These are phyloP conservation scores for Serendipita sp. DNA, from an alignment of 768 basidiomycete genomes.

Conservation along the genomic window DNA sequence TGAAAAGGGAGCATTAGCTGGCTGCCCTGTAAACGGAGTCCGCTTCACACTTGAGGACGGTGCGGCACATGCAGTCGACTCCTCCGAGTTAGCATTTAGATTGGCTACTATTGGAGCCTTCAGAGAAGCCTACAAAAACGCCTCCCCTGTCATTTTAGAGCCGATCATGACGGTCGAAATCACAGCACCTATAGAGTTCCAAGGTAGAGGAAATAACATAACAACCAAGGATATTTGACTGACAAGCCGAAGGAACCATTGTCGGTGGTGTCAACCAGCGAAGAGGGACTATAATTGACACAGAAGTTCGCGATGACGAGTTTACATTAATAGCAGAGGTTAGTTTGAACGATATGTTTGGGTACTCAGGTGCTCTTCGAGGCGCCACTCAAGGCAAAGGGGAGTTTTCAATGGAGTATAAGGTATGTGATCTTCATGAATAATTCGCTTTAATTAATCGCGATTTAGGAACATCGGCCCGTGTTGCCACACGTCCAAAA, in stretches of 20 bases:
- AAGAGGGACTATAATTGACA: conserved; percentile 86
- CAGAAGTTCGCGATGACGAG: conserved; percentile 93
- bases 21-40: conserved; percentile 72
- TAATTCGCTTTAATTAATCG: not conserved
- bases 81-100: conserved; percentile 89
- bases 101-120: conserved; percentile 83
- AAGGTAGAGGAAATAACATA: conserved; percentile 29
- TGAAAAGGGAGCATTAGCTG: conserved; percentile 77
- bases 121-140: conserved; percentile 68
- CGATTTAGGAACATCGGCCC: conserved; percentile 49
- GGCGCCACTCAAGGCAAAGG: conserved; percentile 96
- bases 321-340: conserved; percentile 87
- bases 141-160: conserved; percentile 72
- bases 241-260: conserved; percentile 40
- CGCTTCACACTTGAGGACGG: conserved; percentile 85
- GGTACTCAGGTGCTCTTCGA: conserved; percentile 82
- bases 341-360: conserved; percentile 95
- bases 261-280: conserved; percentile 88
- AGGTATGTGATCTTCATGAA: not conserved
- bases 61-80: conserved; percentile 84
- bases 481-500: conserved; percentile 76
- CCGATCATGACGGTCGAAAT: conserved; percentile 99
- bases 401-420: conserved; percentile 61
- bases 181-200: conserved; percentile 90
- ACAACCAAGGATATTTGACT: not conserved